Percentiles rank a stretch among this genome's conserved stretches.
These are phyloP conservation scores for Incumbomyces lentus DNA, from an alignment of 2,329 filamentous ascomycete genomes.

Conservation along the genomic window DNA sequence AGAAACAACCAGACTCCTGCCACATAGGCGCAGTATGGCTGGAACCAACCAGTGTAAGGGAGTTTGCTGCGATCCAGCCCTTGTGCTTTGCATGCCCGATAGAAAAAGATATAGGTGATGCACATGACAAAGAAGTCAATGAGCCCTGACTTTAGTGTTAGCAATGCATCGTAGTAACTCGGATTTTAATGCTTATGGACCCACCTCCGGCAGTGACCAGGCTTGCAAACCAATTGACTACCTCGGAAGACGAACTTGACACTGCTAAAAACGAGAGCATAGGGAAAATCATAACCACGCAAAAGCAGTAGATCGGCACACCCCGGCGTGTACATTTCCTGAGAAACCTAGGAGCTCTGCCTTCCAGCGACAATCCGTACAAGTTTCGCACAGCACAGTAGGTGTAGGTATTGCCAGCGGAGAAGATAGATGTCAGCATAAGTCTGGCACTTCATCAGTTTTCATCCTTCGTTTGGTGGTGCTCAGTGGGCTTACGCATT, in stretches of 20 bases:
- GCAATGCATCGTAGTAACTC: conserved; percentile 11
- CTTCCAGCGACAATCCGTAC: conserved; percentile 60
- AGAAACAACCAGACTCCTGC: conserved; percentile 44
- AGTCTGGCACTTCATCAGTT: conserved; percentile 31
- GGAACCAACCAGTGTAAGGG: conserved; percentile 54
- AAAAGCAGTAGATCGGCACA: conserved; percentile 51
- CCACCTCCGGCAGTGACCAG: conserved; percentile 27
- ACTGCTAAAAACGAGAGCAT: conserved; percentile 45
- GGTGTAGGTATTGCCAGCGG: conserved; percentile 45
- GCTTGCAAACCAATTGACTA: conserved; percentile 45
- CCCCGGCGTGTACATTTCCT: conserved; percentile 50
- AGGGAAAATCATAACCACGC: conserved; percentile 44
- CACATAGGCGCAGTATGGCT: conserved; percentile 52
- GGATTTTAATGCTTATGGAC: conserved; percentile 16
- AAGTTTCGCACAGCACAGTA: conserved; percentile 46
- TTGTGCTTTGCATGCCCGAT: conserved; percentile 43
- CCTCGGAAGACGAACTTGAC: conserved; percentile 38
- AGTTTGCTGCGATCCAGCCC: conserved; percentile 42
- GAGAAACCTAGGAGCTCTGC: conserved; percentile 45
- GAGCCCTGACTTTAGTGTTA: conserved; percentile 28
- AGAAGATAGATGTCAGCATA: conserved; percentile 44
- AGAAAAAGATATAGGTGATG: conserved; percentile 49
- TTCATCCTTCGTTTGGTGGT: conserved; percentile 40
- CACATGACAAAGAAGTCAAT: conserved; percentile 55
- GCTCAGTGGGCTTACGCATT: conserved; percentile 42